Conservation (phyloP, 2,329 filamentous ascomycete species). For the Aspergillus hiratsukae region DNA sequence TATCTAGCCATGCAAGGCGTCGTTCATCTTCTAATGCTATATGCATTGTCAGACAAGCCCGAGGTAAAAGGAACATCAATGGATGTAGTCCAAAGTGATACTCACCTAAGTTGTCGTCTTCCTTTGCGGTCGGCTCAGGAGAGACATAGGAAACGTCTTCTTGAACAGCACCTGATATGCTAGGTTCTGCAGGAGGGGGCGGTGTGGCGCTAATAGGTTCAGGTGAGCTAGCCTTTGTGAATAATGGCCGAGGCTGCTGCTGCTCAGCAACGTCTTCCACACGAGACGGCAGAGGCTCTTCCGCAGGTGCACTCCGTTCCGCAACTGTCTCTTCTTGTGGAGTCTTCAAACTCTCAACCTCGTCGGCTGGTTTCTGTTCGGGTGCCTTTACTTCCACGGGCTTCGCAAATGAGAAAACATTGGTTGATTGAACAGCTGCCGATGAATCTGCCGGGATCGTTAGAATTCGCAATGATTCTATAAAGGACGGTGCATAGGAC, state of each 20-base stretch:
- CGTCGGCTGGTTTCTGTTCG: not conserved
- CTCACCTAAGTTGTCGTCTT: not conserved
- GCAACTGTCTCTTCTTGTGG: not conserved
- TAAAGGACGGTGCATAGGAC: not conserved
- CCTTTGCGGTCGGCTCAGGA: not conserved
- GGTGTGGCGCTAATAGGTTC: not conserved
- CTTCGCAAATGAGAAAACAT: not conserved
- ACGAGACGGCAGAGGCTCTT: not conserved
- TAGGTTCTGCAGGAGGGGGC: not conserved
- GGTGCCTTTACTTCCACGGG: not conserved
- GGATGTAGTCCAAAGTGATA: not conserved
- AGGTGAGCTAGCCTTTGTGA: not conserved
- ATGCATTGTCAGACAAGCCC: not conserved
- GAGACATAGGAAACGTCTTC: not conserved
- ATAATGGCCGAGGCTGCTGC: not conserved
- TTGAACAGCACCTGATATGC: not conserved
- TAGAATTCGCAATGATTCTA: not conserved
- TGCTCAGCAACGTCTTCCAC: not conserved
- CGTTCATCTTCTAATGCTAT: slow-evolving; percentile 7
- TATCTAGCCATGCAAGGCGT: slow-evolving; percentile 15
- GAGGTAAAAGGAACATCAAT: not conserved
- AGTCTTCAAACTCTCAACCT: not conserved
- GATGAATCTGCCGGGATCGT: not conserved
- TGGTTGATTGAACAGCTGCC: not conserved
- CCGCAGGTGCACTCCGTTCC: not conserved